Percentiles rank a stretch among this genome's conserved stretches.
These are phyloP conservation scores for Kodamaea arcana DNA, from an alignment of 1,139 yeast genomes.

Conservation along the genomic window DNA sequence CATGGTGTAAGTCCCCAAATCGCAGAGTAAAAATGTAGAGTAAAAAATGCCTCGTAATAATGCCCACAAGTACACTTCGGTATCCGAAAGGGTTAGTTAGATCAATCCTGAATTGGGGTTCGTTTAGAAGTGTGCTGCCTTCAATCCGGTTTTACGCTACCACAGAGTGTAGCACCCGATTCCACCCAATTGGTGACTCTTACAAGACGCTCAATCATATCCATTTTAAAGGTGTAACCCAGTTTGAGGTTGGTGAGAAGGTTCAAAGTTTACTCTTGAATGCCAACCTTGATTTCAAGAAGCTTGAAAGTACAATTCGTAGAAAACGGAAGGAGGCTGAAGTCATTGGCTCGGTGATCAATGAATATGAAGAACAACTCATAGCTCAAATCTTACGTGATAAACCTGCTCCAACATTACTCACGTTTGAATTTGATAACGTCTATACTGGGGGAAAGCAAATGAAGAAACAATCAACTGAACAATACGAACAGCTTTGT, in stretches of 20 bases:
- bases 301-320: conserved; percentile 46
- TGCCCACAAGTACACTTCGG: too few relatives aligned
- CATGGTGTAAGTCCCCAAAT: not conserved
- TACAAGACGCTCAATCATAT: conserved; percentile 52
- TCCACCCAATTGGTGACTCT: conserved; percentile 30
- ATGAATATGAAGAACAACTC: conserved; percentile 44
- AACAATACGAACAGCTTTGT: conserved; percentile 37
- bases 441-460: conserved; percentile 90
- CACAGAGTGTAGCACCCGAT: conserved; percentile 22
- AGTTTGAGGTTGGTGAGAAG: conserved; percentile 55
- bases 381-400: conserved; percentile 42
- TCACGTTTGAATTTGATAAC: conserved; percentile 79
- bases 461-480: conserved; percentile 45
- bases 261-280: conserved; percentile 62
- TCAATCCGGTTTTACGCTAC: too few relatives aligned
- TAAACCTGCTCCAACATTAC: conserved; percentile 60
- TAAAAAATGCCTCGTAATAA: too few relatives aligned
- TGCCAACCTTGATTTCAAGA: conserved; percentile 60
- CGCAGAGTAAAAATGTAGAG: too few relatives aligned
- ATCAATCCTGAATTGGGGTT: too few relatives aligned
- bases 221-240: conserved; percentile 53
- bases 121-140: too few relatives aligned
- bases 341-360: conserved; percentile 32
- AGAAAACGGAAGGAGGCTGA: conserved; percentile 34
- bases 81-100: too few relatives aligned